Conservation (phyloP, 2,329 filamentous ascomycete species). For the Colletotrichum truncatum region DNA sequence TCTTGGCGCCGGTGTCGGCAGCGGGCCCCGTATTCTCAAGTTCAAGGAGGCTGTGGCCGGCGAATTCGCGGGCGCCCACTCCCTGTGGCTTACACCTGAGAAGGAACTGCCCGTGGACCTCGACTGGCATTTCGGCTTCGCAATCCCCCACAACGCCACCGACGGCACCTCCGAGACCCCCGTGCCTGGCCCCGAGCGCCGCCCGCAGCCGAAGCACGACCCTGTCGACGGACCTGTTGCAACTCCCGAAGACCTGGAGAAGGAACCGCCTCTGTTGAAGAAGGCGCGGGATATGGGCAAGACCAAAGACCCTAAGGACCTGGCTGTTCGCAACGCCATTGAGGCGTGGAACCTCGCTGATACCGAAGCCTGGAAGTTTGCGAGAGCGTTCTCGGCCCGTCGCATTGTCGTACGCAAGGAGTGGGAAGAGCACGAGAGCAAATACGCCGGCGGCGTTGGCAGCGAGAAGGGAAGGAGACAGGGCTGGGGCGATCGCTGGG, state of each 20-base stretch:
- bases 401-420: conserved; percentile 68
- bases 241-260: conserved; percentile 59
- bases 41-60: conserved; percentile 87
- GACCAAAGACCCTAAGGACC: conserved; percentile 52
- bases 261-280: conserved; percentile 64
- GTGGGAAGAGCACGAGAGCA: conserved; percentile 77
- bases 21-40: conserved; percentile 71
- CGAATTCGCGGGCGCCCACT: conserved; percentile 68
- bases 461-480: conserved; percentile 52
- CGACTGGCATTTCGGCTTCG: conserved; percentile 91
- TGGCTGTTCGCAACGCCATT: conserved; percentile 61
- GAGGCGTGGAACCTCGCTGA: conserved; percentile 77
- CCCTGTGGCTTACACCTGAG: conserved; percentile 85
- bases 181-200: conserved; percentile 65
- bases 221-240: conserved; percentile 59
- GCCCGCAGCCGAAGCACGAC: conserved; percentile 59
- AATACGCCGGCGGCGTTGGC: conserved; percentile 70
- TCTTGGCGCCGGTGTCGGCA: conserved; percentile 69
- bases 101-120: conserved; percentile 72
- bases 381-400: conserved; percentile 72
- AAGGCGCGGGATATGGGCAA: conserved; percentile 54
- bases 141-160: conserved; percentile 68
- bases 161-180: conserved; percentile 65
- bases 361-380: conserved; percentile 81
- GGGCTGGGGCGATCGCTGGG: conserved; percentile 44